Evolutionary conservation across 768 basidiomycete species (phyloP).

Genomic region (Nidularia pulvinata): DNA sequence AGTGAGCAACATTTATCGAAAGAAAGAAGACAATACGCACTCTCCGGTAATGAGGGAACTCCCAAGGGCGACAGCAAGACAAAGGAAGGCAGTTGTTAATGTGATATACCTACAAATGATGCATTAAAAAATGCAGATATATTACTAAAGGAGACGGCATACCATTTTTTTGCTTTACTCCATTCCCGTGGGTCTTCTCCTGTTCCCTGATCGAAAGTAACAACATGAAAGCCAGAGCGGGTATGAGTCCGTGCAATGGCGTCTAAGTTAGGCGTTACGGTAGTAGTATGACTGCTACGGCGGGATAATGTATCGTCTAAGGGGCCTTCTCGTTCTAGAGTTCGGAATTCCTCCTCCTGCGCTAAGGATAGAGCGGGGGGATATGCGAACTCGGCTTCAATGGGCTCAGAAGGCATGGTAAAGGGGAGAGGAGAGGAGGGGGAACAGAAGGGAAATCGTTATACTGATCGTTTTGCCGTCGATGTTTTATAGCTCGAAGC

Average conservation of each 20-base stretch:
- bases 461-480: no score
- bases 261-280: neutral
- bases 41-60: conserved; percentile 40
- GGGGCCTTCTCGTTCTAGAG: conserved; percentile 15
- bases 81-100: conserved; percentile 28
- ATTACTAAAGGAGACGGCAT: neutral
- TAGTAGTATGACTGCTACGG: neutral
- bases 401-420: conserved; percentile 25
- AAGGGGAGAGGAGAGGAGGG: neutral
- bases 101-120: conserved; percentile 31
- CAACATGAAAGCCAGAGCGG: conserved; percentile 19
- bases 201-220: conserved; percentile 17
- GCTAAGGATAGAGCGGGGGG: conserved; percentile 18
- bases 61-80: conserved; percentile 32
- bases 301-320: neutral
- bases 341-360: conserved; percentile 23
- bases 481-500: no score
- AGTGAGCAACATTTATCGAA: neutral
- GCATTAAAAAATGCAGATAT: neutral
- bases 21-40: conserved; percentile 16
- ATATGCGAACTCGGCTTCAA: conserved; percentile 21
- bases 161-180: conserved; percentile 31
- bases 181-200: conserved; percentile 36
- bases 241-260: conserved; percentile 11
- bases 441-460: no score